These are phyloP conservation scores for Mycena galopus DNA, from an alignment of 768 basidiomycete genomes.

Conservation along the genomic window DNA sequence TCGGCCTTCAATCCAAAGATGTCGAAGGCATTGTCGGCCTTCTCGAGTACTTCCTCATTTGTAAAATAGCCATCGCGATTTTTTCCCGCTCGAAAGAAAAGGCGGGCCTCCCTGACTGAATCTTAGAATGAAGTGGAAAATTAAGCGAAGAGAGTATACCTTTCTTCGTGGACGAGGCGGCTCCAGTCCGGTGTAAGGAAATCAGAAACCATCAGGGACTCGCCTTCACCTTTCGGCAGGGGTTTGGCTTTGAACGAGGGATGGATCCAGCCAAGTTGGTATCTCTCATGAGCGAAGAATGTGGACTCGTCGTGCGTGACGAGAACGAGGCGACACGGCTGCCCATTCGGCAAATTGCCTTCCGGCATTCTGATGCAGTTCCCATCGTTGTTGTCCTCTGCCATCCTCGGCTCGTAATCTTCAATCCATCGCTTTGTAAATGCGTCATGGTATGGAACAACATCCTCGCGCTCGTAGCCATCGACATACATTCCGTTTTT, in stretches of 20 bases:
- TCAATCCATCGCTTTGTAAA: constrained; percentile 41
- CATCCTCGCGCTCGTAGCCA: constrained; percentile 54
- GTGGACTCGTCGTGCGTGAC: constrained; percentile 4
- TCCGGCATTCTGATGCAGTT: not conserved
- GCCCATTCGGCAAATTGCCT: not conserved
- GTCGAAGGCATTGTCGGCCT: not conserved
- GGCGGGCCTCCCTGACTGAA: not conserved
- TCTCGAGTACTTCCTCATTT: not conserved
- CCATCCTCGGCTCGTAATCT: constrained; percentile 42
- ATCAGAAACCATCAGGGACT: constrained; percentile 1
- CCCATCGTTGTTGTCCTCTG: constrained; percentile 44
- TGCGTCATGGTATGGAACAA: constrained; percentile 48
- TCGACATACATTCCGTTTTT: constrained; percentile 54
- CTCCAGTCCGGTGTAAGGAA: not conserved
- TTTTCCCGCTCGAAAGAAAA: not conserved
- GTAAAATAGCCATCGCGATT: not conserved
- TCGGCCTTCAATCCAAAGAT: not conserved
- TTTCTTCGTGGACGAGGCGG: not conserved
- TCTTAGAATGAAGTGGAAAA: not conserved
- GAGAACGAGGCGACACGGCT: not conserved
- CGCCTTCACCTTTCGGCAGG: not conserved
- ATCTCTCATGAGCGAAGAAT: not conserved
- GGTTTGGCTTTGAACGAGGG: not conserved
- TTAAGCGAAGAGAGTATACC: not conserved
- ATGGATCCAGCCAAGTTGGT: not conserved